Evolutionary conservation across 139 green algal species (phyloP), one percentile per base, ranked within the genome.

Genomic region (Micractinium conductrix): DNA sequence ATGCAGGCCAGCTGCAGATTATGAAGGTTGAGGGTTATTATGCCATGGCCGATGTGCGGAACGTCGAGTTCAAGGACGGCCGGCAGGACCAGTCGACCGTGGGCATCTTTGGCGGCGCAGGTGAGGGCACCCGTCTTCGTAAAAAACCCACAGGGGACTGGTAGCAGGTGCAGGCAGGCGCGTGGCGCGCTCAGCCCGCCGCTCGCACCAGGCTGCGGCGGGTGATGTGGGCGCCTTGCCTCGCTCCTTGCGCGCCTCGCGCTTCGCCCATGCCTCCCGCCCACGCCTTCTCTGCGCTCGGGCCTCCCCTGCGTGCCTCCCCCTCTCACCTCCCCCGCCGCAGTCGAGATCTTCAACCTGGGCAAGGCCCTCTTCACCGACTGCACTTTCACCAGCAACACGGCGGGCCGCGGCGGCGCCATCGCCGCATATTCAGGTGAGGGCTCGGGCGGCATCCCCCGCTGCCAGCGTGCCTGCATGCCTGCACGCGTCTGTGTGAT

Each of bases 341-440:
- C 76, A 82, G 74, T 60, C 2, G 84, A 72, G 70, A 63, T 88
- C 7, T 79, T 74, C 45, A 43, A 74, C 44, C 53, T 73, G n/a
- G 84, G 65, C 35, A 68, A 60, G 43, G 74, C 63, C n/a, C 9
- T 58, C 22, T 84, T 88, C 44, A 50, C 53, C 2, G 44, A 74
- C 35, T 84, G 74, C 69, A 85, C 63, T 24, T 88, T 88, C 33
- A 68, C 53, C 10, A 65, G 37, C n/a, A 88, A 84, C 74, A 50
- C 75, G 1, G 84, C 84, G 2, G 74, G 74, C 12, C 74, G 83
- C 44, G 84, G 62, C 8, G 84, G 84, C 19, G 84, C 84, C 1
- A 33, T 84, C 0, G 74, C 84, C 1, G 65, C 30, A 21, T 84
- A 88, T 40, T 24, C 60, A 58, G 80, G 76, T 72, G 58, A 1